Evolutionary conservation across 2,329 filamentous ascomycete genomes (phyloP), one percentile per base, ranked within the genome.

Genomic region (Xenoacremonium recifei): DNA sequence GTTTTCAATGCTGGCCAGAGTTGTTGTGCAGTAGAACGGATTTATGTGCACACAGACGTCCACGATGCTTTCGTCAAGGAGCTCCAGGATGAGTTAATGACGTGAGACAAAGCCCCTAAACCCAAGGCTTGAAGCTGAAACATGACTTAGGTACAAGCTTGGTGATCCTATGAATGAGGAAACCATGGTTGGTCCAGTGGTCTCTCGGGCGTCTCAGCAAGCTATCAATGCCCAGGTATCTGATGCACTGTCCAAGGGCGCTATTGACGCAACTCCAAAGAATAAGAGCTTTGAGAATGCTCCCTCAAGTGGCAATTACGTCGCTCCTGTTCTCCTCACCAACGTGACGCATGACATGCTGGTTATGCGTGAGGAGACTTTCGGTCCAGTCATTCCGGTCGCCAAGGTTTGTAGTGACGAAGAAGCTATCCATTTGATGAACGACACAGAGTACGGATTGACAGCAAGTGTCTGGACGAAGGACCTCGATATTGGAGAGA

Each of bases 1-100:
- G 75, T 96, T 39, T 96, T 96, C 76, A 96, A 96, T 70, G 95
- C 90, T 36, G 91, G 91, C 7, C 91, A 96, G 72, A 95, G 88
- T 62, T 96, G 91, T 74, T 96, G 91, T 68, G 86, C 89, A 16
- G 76, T 96, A 40, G 91, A 96, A 69, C 77, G 91, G 21, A 81
- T 96, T 17, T 96, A 96, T 58, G 90, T 96, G 5, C 83, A 92
- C 58, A 84, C 86, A 57, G 82, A 79, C 52, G 80, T 96, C 38
- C 82, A 96, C 62, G 89, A 95, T 58, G 71, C 78, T 7, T 96
- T 96, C 59, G 74, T 96, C 37, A 73, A 79, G 35, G 87, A 85
- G 9, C 75, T 88, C 10, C 87, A 92, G 64, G 82, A 84, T 40
- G 88, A 95, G 7, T 76, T 96, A 49, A 76, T 76, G 60, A 79